Base-by-base conservation (phyloP, 148 eudicot species). In the Beta vulgaris region DNA sequence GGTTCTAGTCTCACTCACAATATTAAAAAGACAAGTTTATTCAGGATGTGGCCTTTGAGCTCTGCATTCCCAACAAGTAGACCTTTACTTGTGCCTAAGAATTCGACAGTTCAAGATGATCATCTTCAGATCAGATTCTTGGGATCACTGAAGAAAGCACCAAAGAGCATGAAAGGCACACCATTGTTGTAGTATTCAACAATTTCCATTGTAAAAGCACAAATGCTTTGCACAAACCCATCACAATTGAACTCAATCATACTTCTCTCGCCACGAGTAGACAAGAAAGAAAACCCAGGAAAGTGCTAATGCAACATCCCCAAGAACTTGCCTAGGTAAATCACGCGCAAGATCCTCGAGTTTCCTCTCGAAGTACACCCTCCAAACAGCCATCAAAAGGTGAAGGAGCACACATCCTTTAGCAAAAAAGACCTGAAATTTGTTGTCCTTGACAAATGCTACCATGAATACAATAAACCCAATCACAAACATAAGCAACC, bases 191-290 rank as follows among this genome's bases (percentile, higher is more conserved):
- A 10, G 16, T 60, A 46, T 63, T 31, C 64, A 31, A 35, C 49
- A 40, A 21, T 19, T 60, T 49, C 49, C 51, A 61, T 58, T 25
- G 32, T 58, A 40, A 51, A 29, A 42, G 35, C 21, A 4, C 21
- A 32, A 39, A 18, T 48, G 35, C 28, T 26, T 28, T 61, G 48
- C 71, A 48, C 49, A 35, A 40, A 36, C 39, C 29, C 44, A 62
- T n/a, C 63, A 18, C n/a, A 15, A 64, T 46, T 19, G 2, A 25
- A 39, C 62, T 76, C 74, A 93, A 81, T 93, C 98, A 72, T 93
- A 93, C 74, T 93, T 93, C 79, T 93, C 98, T 76, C 94, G 90
- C 98, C 98, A 93, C 7, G 95, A 87, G 76, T 84, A 89, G 16
- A 91, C 85, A 39, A 91, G 93, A 73, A 86, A 90, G 74, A 88